Percentiles rank a stretch among this genome's conserved stretches.
phyloP scores from a whole-genome alignment of 2,329 filamentous ascomycete genomes.

The Colletotrichum agaves region DNA sequence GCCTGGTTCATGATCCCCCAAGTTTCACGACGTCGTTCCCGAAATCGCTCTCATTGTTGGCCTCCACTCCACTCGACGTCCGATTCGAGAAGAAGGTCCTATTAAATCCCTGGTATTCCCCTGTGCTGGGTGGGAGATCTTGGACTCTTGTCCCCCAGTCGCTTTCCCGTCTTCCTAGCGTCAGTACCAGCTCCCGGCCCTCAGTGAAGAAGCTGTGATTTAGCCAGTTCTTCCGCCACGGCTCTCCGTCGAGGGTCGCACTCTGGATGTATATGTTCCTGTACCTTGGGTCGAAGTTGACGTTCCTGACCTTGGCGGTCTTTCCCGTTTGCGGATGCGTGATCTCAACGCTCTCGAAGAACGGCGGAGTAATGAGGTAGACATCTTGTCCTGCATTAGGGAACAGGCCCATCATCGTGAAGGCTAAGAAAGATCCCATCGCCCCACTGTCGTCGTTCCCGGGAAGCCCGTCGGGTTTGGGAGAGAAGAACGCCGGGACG shows the following conservation, averaged over 20 bases:
- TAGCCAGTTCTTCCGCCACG: constrained; percentile 74
- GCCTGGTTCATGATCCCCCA: not conserved
- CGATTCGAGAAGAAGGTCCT: constrained; percentile 31
- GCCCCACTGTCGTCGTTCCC: constrained; percentile 78
- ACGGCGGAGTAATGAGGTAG: constrained; percentile 77
- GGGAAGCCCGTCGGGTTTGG: constrained; percentile 68
- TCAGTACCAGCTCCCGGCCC: constrained; percentile 72
- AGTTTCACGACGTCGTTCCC: not conserved
- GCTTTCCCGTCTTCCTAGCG: constrained; percentile 70
- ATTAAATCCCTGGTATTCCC: constrained; percentile 50
- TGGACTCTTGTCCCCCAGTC: constrained; percentile 68
- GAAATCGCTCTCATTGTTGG: constrained; percentile 15
- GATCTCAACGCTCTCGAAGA: constrained; percentile 70
- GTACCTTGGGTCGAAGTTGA: constrained; percentile 71
- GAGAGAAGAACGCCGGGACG: constrained; percentile 72
- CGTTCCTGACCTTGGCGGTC: constrained; percentile 66
- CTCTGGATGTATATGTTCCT: constrained; percentile 72
- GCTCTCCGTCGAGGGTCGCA: constrained; percentile 68
- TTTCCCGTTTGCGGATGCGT: constrained; percentile 68
- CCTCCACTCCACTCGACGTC: constrained; percentile 1
- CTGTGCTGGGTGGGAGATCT: constrained; percentile 71
- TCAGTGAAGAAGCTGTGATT: constrained; percentile 74
- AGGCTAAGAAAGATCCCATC: constrained; percentile 74
- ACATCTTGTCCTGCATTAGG: constrained; percentile 76
- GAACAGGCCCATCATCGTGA: constrained; percentile 77